A percentile compares a stretch with the other conserved stretches of the same genome.
These are phyloP conservation scores for Suillus subluteus DNA, from an alignment of 768 basidiomycete species.

Conservation along the genomic window DNA sequence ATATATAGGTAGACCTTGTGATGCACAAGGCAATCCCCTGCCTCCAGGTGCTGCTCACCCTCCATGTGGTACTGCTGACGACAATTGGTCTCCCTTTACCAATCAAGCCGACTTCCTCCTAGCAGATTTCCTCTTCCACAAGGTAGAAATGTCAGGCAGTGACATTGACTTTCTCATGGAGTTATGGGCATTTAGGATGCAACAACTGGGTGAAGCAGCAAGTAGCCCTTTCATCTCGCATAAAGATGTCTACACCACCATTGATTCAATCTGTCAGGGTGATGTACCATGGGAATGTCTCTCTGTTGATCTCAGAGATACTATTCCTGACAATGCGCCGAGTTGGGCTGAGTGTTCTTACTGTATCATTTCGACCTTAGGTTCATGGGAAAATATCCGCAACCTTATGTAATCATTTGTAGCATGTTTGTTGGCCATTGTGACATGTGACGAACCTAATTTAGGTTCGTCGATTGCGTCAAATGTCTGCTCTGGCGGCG, in stretches of 20 bases:
- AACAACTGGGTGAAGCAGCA: conserved; percentile 18
- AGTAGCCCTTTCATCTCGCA: conserved; percentile 33
- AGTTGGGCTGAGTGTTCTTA: conserved; percentile 4
- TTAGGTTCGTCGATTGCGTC: no score
- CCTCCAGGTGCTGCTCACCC: conserved; percentile 8
- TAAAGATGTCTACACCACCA: conserved; percentile 34
- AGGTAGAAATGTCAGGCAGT: conserved; percentile 25
- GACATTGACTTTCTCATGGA: conserved; percentile 32
- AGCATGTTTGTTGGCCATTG: no score
- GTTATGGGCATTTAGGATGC: conserved; percentile 11
- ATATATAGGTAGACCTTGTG: neutral
- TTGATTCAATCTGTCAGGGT: conserved; percentile 39
- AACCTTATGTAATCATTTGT: no score
- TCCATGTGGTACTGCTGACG: neutral
- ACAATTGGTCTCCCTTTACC: conserved; percentile 24
- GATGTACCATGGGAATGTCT: conserved; percentile 42
- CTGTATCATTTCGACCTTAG: no score
- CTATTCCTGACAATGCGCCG: conserved; percentile 2
- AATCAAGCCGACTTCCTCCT: conserved; percentile 24
- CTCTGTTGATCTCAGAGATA: conserved; percentile 15
- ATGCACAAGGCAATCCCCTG: neutral
- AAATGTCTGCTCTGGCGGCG: no score
- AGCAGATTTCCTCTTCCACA: conserved; percentile 14
- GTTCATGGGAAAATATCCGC: no score
- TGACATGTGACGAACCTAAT: no score